Conservation (phyloP, 2,329 filamentous ascomycete genomes). For the Talaromyces sp. region DNA sequence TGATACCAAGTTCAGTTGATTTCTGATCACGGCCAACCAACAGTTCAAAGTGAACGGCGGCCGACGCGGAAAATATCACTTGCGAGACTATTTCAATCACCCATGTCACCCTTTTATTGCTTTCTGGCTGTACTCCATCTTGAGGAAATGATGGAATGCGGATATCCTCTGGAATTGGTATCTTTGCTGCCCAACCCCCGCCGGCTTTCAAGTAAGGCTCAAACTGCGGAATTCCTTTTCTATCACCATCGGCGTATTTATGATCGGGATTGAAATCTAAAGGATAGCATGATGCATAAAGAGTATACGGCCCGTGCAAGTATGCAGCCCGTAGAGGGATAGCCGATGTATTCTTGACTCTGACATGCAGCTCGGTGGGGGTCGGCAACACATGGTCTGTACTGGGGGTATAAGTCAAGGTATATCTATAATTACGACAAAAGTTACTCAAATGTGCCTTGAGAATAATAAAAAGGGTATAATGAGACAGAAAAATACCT, state of each 20-base stretch:
- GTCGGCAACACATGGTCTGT: constrained; percentile 85
- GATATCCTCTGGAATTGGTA: constrained; percentile 74
- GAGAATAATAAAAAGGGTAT: not conserved
- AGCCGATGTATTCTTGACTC: constrained; percentile 85
- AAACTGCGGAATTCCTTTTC: constrained; percentile 78
- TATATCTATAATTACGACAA: constrained; percentile 49
- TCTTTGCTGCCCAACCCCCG: constrained; percentile 73
- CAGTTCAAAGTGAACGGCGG: constrained; percentile 82
- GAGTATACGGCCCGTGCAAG: constrained; percentile 89
- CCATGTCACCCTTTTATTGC: constrained; percentile 65
- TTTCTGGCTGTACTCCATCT: constrained; percentile 29
- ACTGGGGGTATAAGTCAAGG: constrained; percentile 84
- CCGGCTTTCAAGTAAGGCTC: constrained; percentile 96
- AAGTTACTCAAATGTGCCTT: not conserved
- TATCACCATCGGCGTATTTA: constrained; percentile 64
- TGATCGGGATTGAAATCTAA: constrained; percentile 75
- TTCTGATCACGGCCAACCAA: constrained; percentile 80
- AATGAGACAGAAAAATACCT: constrained; percentile 52
- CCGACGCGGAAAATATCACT: constrained; percentile 86
- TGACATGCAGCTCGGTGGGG: constrained; percentile 73
- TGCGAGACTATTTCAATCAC: constrained; percentile 87
- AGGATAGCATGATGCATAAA: constrained; percentile 82
- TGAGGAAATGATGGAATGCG: constrained; percentile 42
- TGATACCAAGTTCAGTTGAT: constrained; percentile 64
- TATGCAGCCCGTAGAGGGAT: constrained; percentile 91